Evolutionary conservation across 1,284 basidiomycete genomes (phyloP).

Genomic region (Ganoderma multipileum): DNA sequence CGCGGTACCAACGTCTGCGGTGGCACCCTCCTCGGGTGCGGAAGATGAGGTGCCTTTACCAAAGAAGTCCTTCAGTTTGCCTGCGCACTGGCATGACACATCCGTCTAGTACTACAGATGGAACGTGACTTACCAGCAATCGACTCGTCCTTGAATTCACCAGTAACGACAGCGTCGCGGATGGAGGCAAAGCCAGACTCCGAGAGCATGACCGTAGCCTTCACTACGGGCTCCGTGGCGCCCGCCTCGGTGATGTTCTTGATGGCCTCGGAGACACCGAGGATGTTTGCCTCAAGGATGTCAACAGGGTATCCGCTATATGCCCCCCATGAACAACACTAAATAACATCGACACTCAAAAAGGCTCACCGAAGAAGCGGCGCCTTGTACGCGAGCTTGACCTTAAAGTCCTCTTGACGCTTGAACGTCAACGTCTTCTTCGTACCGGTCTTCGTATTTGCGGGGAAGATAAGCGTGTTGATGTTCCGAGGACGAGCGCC

Average conservation of each 20-base stretch:
- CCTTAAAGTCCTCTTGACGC: conserved; percentile 78
- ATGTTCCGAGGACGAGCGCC: conserved; percentile 68
- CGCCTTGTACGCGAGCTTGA: conserved; percentile 77
- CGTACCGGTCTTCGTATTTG: conserved; percentile 74
- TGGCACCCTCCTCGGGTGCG: conserved; percentile 25
- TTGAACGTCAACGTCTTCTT: conserved; percentile 88
- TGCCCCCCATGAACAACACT: too few relatives aligned
- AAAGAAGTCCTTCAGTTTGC: conserved; percentile 87
- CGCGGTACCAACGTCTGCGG: conserved; percentile 26
- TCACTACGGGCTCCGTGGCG: conserved; percentile 77
- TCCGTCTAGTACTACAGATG: conserved; percentile 17
- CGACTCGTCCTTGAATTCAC: conserved; percentile 81
- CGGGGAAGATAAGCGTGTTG: conserved; percentile 77
- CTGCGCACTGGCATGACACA: conserved; percentile 44
- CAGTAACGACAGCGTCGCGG: conserved; percentile 75
- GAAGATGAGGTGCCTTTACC: conserved; percentile 60
- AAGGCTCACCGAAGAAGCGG: conserved; percentile 60
- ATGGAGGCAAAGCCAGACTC: conserved; percentile 87
- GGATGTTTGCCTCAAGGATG: conserved; percentile 72
- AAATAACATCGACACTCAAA: too few relatives aligned
- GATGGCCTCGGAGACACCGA: conserved; percentile 74
- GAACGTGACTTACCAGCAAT: conserved; percentile 60
- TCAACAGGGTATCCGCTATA: conserved; percentile 69
- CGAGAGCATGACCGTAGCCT: conserved; percentile 81
- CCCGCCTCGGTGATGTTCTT: conserved; percentile 78